Evolutionary conservation across 2,329 filamentous ascomycete species (phyloP).

Genomic region (Microcera coccophila): DNA sequence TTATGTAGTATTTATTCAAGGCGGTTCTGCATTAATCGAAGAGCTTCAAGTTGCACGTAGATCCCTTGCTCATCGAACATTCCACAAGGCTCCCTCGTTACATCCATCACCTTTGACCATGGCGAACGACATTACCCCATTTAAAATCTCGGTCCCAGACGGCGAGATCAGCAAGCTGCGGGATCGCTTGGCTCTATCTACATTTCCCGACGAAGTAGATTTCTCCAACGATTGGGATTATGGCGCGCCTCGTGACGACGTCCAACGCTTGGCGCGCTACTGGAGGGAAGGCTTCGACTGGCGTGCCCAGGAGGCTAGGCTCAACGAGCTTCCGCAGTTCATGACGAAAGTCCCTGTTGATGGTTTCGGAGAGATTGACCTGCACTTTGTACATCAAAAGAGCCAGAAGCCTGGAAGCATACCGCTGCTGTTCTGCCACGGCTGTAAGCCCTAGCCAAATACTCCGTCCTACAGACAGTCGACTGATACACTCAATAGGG

Average conservation of each 20-base stretch:
- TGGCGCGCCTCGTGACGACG: conserved; percentile 30
- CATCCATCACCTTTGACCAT: conserved; percentile 12
- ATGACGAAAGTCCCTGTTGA: conserved; percentile 49
- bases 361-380: conserved; percentile 54
- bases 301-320: conserved; percentile 52
- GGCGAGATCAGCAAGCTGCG: conserved; percentile 27
- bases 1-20: no score
- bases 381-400: conserved; percentile 62
- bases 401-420: conserved; percentile 51
- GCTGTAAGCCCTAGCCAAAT: conserved; percentile 46
- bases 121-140: conserved; percentile 29
- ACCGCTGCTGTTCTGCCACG: conserved; percentile 65
- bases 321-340: conserved; percentile 60
- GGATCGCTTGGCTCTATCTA: conserved; percentile 29
- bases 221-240: conserved; percentile 33
- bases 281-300: conserved; percentile 56
- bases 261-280: conserved; percentile 33
- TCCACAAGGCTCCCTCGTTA: no score
- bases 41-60: no score
- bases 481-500: conserved; percentile 42
- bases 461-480: no score
- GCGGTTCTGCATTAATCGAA: no score
- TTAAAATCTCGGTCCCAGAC: conserved; percentile 34
- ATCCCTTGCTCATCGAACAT: no score
- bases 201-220: conserved; percentile 28